Conservation (phyloP, 495 filamentous ascomycete genomes). For the Parathielavia appendiculata region DNA sequence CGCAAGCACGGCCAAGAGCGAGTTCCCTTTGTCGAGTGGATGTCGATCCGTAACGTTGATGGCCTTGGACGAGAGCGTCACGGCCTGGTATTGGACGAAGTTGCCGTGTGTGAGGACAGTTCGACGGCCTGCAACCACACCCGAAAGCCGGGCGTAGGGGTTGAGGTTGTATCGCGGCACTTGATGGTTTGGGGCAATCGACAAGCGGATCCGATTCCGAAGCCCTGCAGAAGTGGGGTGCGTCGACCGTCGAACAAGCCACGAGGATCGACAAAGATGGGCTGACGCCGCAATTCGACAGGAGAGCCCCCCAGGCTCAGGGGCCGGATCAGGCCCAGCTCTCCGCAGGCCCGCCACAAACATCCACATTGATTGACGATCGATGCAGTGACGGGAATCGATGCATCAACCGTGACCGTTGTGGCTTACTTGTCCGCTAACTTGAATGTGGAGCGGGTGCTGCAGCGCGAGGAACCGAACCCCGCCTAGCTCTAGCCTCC, state of each 20-base stretch:
- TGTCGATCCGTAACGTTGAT: slow-evolving; percentile 3
- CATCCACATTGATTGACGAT: too few relatives aligned
- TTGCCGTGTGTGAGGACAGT: slow-evolving; percentile 8
- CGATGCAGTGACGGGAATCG: too few relatives aligned
- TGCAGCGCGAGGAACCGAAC: too few relatives aligned
- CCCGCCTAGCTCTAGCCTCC: too few relatives aligned
- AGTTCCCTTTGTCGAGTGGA: not conserved
- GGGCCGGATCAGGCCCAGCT: too few relatives aligned
- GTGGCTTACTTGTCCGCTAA: too few relatives aligned
- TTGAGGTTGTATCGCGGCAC: slow-evolving; percentile 12
- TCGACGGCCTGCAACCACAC: not conserved
- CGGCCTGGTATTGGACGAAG: not conserved
- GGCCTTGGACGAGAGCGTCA: slow-evolving; percentile 3
- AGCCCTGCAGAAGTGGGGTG: too few relatives aligned
- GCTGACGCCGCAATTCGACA: too few relatives aligned
- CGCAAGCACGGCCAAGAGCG: not conserved
- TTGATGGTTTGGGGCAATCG: not conserved
- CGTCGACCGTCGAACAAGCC: not conserved
- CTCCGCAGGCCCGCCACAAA: too few relatives aligned
- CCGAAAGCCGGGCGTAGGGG: not conserved
- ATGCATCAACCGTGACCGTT: too few relatives aligned
- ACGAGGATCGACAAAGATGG: not conserved
- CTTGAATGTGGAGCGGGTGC: too few relatives aligned
- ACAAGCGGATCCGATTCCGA: not conserved
- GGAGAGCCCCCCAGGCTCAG: too few relatives aligned